These are phyloP conservation scores for Apium graveolens DNA, from an alignment of 129 eudicot species.

Conservation along the genomic window DNA sequence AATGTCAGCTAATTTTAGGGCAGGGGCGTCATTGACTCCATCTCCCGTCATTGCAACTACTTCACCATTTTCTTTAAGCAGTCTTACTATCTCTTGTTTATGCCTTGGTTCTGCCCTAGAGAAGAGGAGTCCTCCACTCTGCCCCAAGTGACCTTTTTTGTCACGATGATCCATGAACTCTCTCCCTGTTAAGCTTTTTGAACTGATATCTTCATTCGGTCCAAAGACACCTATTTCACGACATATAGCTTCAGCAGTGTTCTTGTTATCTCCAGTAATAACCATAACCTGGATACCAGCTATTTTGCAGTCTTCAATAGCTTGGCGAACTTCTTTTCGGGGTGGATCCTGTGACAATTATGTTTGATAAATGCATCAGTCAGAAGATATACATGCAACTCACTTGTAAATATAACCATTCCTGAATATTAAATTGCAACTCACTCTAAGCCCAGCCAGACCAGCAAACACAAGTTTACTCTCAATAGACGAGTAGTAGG, in stretches of 20 bases:
- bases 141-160: constrained; percentile 44
- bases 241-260: constrained; percentile 99
- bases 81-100: constrained; percentile 83
- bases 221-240: constrained; percentile 80
- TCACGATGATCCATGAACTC: constrained; percentile 66
- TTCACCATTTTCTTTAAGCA: constrained; percentile 81
- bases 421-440: constrained; percentile 9
- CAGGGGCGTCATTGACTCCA: constrained; percentile 96
- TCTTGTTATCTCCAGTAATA: constrained; percentile 95
- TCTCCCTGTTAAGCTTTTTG: constrained; percentile 77
- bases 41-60: constrained; percentile 97
- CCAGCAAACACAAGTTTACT: constrained; percentile 81
- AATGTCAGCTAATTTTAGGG: constrained; percentile 81
- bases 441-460: constrained; percentile 87
- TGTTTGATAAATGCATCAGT: neutral
- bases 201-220: constrained; percentile 55
- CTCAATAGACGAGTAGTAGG: constrained; percentile 74
- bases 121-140: constrained; percentile 76
- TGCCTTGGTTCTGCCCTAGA: constrained; percentile 93
- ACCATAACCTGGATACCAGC: constrained; percentile 98
- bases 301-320: constrained; percentile 88
- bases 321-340: constrained; percentile 83
- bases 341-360: constrained; percentile 75
- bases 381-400: neutral
- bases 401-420: neutral